Conservation (phyloP, 805 yeast genomes). For the Priceomyces fermenticarens region DNA sequence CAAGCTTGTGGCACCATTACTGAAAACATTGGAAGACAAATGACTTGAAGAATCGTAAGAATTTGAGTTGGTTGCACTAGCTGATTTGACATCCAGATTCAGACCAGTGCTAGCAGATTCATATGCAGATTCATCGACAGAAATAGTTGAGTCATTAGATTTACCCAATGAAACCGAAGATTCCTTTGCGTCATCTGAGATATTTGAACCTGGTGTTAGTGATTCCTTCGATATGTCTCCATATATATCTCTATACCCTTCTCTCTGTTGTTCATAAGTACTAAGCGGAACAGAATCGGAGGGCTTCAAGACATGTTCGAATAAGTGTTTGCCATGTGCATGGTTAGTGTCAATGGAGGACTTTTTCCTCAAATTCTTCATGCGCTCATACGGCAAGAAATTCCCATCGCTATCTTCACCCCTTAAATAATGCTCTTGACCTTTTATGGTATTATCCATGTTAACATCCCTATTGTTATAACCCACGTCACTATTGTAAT, state of each 20-base stretch:
- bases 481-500: neutral
- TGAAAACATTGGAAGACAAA: slow-evolving; percentile 7
- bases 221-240: slow-evolving; percentile 3
- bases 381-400: slow-evolving; percentile 23
- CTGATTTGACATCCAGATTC: neutral
- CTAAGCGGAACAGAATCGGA: slow-evolving; percentile 15
- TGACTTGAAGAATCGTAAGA: slow-evolving; percentile 1
- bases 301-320: slow-evolving; percentile 19
- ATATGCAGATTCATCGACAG: neutral
- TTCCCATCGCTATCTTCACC: neutral
- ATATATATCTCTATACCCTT: slow-evolving; percentile 1
- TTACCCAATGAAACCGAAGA: slow-evolving; percentile 3
- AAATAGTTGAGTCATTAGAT: slow-evolving; percentile 5
- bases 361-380: slow-evolving; percentile 21
- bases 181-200: slow-evolving; percentile 1
- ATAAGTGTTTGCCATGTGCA: slow-evolving; percentile 10
- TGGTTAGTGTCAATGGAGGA: neutral
- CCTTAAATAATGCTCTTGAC: neutral
- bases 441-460: neutral
- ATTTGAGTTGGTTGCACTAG: slow-evolving; percentile 3
- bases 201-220: slow-evolving; percentile 1
- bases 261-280: slow-evolving; percentile 1
- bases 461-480: neutral
- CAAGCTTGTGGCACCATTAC: slow-evolving; percentile 7
- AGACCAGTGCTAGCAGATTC: slow-evolving; percentile 1